phyloP scores from a whole-genome alignment of 2,329 filamentous ascomycete genomes.

The Fusarium papillatum region DNA sequence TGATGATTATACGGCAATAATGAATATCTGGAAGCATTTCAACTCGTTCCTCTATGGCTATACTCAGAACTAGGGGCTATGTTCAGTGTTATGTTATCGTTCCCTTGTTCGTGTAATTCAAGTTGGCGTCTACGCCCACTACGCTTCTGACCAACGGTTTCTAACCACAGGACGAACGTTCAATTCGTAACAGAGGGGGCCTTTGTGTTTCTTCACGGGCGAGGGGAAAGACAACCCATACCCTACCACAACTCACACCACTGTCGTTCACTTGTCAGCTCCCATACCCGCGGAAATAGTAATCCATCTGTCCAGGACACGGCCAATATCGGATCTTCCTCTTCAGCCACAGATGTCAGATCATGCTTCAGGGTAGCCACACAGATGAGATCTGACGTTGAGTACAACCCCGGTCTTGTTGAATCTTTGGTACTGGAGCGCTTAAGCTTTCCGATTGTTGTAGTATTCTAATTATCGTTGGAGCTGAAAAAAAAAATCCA shows the following conservation, averaged over 20 bases:
- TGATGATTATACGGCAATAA: constrained; percentile 1
- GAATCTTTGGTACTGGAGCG: background rate
- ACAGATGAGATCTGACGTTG: background rate
- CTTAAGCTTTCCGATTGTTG: background rate
- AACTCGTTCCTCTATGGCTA: background rate
- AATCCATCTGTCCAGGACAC: background rate
- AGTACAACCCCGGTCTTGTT: background rate
- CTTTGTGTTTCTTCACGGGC: background rate
- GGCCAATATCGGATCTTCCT: background rate
- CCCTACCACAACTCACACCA: background rate
- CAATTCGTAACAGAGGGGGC: background rate
- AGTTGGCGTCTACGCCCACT: background rate
- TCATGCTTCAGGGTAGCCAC: background rate
- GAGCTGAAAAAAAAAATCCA: background rate
- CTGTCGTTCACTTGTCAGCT: background rate
- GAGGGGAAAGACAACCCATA: background rate
- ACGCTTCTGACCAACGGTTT: background rate
- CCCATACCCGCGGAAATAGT: background rate
- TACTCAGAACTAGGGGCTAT: background rate
- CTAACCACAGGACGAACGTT: background rate
- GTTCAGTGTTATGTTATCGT: background rate
- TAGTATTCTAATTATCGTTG: constrained; percentile 8
- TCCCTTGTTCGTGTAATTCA: background rate
- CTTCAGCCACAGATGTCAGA: background rate
- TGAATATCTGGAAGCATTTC: background rate